These are phyloP conservation scores for Fabrea salina DNA, from an alignment of 169 alveolate species.

Conservation along the genomic window DNA sequence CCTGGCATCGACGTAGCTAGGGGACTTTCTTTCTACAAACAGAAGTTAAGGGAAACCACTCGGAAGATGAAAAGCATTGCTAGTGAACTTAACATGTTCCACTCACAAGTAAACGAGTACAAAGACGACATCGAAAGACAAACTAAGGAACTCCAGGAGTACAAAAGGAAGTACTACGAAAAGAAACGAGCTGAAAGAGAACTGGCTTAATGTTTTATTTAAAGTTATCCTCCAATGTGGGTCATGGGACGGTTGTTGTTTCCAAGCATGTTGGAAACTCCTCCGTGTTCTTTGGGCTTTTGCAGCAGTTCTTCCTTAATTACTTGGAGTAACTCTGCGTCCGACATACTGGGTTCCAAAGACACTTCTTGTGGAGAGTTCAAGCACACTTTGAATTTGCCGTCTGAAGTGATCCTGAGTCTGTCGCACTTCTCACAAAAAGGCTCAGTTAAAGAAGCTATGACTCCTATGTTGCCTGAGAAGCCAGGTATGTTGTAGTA, in stretches of 20 bases:
- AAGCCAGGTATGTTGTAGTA: slow-evolving; percentile 39
- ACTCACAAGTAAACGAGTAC: slow-evolving; percentile 80
- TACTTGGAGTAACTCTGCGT: background rate
- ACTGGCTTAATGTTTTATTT: background rate
- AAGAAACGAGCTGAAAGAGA: slow-evolving; percentile 70
- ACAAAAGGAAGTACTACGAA: slow-evolving; percentile 79
- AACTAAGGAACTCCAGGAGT: slow-evolving; percentile 79
- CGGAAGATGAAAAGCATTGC: slow-evolving; percentile 81
- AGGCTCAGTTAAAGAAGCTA: slow-evolving; percentile 53
- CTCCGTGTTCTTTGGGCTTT: slow-evolving; percentile 29
- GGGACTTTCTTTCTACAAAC: slow-evolving; percentile 62
- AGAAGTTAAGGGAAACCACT: slow-evolving; percentile 70
- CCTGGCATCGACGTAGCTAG: slow-evolving; percentile 83
- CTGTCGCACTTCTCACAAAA: slow-evolving; percentile 64
- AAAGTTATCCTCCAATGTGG: slow-evolving; percentile 31
- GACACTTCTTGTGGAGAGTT: slow-evolving; percentile 39
- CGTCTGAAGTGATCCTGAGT: slow-evolving; percentile 61
- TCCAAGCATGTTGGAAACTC: slow-evolving; percentile 5
- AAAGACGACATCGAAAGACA: slow-evolving; percentile 83
- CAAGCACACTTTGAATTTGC: slow-evolving; percentile 52
- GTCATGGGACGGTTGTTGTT: slow-evolving; percentile 29
- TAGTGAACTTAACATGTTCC: slow-evolving; percentile 81
- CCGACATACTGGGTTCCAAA: slow-evolving; percentile 20
- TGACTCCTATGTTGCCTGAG: slow-evolving; percentile 55
- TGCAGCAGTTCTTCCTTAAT: background rate